Evolutionary conservation across 2,329 filamentous ascomycete species (phyloP), one percentile per base, ranked within the genome.

Genomic region (Arthrobotrys entomopaga): DNA sequence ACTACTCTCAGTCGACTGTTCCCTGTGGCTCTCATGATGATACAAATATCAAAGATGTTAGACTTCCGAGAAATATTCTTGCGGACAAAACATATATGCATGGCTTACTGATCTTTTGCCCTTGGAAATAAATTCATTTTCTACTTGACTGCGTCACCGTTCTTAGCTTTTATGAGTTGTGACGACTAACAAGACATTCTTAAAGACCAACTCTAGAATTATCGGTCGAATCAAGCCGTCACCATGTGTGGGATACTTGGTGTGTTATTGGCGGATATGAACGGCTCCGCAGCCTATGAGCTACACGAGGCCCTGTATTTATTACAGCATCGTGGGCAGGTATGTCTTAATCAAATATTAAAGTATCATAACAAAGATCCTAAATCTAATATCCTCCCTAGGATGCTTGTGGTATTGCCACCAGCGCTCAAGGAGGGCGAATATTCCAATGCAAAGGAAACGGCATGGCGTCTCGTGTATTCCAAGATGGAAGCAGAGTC

Each of bases 361-460:
- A 52, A 79, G 79, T 57, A 79, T 79, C 48, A n/a, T 76, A 82
- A 76, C 82, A 93, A 81, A 87, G 91, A 79, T 91, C 92, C 61
- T 92, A 96, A 49, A 56, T 61, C 54, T 48, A 69, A 69, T 29
- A 43, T 24, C 34, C 24, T 48, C 38, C 20, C 19, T 13, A 75
- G 81, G 93, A 97, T 89, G 93, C 93, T 57, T 91, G 89, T 65
- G 93, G 93, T 76, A 94, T 97, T 78, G 88, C 92, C 57, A 91
- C 84, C 78, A 92, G 85, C 85, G 89, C 86, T 78, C 86, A 84
- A 13, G 91, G 91, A 40, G 93, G 93, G 75, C 87, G 92, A 49
- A 90, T 97, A 77, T 94, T 90, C 81, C 92, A 96, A 81, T 90
- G 91, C 84, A 97, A 97, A 83, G 92, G 92, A 77, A 92, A 93